Evolutionary conservation across 2,329 filamentous ascomycete species (phyloP).

Genomic region (Microdochium nivale): DNA sequence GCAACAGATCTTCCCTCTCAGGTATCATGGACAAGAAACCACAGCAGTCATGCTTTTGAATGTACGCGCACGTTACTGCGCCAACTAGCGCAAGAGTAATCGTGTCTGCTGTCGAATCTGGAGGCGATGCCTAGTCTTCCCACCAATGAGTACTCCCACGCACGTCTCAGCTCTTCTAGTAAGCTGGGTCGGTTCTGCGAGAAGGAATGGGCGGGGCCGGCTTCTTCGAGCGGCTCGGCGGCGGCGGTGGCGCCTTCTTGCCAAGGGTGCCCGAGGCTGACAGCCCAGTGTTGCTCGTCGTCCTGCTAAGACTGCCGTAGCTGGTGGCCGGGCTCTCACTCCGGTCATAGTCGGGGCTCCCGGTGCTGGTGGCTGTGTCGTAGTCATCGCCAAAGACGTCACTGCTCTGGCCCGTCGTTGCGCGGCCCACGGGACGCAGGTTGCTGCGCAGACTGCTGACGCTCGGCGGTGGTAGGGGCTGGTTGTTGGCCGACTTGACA

Average conservation of each 20-base stretch:
- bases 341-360: conserved; percentile 41
- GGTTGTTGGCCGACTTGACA: conserved; percentile 12
- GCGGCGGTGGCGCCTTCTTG: conserved; percentile 37
- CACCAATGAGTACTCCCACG: neutral
- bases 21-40: neutral
- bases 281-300: conserved; percentile 25
- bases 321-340: conserved; percentile 48
- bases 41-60: neutral
- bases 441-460: conserved; percentile 30
- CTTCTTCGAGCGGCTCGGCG: conserved; percentile 42
- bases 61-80: no score
- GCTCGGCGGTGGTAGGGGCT: conserved; percentile 14
- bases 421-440: conserved; percentile 35
- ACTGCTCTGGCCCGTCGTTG: conserved; percentile 26
- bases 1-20: neutral
- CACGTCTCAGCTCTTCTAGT: conserved; percentile 6
- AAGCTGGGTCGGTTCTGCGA: conserved; percentile 14
- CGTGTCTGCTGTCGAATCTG: no score
- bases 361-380: conserved; percentile 39
- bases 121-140: neutral
- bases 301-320: conserved; percentile 43
- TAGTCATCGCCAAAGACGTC: conserved; percentile 43
- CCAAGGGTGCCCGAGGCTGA: conserved; percentile 14
- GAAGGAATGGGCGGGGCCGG: conserved; percentile 43
- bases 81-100: no score